Base-by-base conservation (phyloP, 371 early-diverging fungal genomes). In the Mucor ambiguus region DNA sequence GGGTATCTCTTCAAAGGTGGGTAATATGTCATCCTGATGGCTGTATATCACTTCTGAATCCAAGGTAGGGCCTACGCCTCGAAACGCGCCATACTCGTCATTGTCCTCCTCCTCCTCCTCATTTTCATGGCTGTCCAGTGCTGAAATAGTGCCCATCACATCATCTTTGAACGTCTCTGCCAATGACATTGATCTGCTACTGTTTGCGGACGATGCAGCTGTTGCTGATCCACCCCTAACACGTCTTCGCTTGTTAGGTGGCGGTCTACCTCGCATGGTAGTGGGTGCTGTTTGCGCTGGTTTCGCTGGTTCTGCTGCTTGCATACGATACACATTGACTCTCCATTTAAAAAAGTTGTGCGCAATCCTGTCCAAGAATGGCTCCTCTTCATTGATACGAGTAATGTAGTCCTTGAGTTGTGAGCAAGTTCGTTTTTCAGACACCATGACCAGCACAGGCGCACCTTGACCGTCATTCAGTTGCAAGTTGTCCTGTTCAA, bases 211-310 rank as follows among this genome's bases (percentile, higher is more conserved):
- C 7, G 73, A 67, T 1, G 80, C 67, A 16, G 82, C 76, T 43
- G 82, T 74, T 16, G 66, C 69, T 4, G 87, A 78, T 11, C 88
- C 92, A 6, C 95, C 95, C 37, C 96, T 81, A 5, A 90, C 86
- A 8, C 96, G 81, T 63, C 96, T 74, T 33, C 96, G 82, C 70
- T 95, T 95, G 61, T 87, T 89, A 0, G 89, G 76, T 0, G 94
- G 93, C 30, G 66, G 73, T 43, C 66, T 62, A 10, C 76, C 71
- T 20, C 71, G 57, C 43, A 20, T 61, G 16, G 28, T 37, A 60
- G 46, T 32, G 22, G 67, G 12, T 6, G 61, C 24, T 28, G 37
- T 38, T 32, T 30, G 30, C 30, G 30, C 22, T 68, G 43, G 52
- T 77, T 33, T 32, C 29, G 54, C 30, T 24, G 58, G 2, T 14